These are phyloP conservation scores for Tetrapisispora fleetii DNA, from an alignment of 805 yeast species.

Conservation along the genomic window DNA sequence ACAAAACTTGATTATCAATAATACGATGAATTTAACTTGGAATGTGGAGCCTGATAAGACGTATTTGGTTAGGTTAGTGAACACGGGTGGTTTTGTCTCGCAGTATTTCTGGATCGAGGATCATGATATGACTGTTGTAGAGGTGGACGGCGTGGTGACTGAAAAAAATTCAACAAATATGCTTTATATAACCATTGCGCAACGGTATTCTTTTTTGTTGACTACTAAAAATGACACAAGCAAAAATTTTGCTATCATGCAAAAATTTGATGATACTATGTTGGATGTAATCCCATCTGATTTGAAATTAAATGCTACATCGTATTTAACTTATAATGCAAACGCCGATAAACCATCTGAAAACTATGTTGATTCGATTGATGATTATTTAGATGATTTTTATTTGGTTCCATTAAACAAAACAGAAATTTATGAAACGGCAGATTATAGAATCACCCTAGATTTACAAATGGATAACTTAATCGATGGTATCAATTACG, in stretches of 20 bases:
- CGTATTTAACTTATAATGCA: conserved; percentile 51
- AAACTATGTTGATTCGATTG: conserved; percentile 37
- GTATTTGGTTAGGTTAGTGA: conserved; percentile 69
- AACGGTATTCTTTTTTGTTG: conserved; percentile 75
- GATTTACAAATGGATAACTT: conserved; percentile 79
- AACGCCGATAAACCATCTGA: conserved; percentile 34
- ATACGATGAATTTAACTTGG: conserved; percentile 71
- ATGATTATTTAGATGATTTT: conserved; percentile 64
- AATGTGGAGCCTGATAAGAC: conserved; percentile 75
- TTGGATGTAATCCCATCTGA: conserved; percentile 64
- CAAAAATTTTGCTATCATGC: conserved; percentile 73
- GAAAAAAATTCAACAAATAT: conserved; percentile 61
- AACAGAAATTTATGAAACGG: conserved; percentile 47
- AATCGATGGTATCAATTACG: conserved; percentile 82
- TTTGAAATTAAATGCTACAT: conserved; percentile 63
- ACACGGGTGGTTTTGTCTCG: conserved; percentile 86
- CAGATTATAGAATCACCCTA: conserved; percentile 60
- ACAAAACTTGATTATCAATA: conserved; percentile 65
- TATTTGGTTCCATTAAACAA: conserved; percentile 54
- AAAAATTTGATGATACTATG: conserved; percentile 72
- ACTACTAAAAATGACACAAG: conserved; percentile 57
- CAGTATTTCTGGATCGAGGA: conserved; percentile 84
- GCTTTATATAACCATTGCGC: conserved; percentile 82
- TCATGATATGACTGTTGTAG: conserved; percentile 78
- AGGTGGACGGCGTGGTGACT: conserved; percentile 84